These are phyloP conservation scores for Lanmaoa pseudosensibilis DNA, from an alignment of 768 basidiomycete species.

Conservation along the genomic window DNA sequence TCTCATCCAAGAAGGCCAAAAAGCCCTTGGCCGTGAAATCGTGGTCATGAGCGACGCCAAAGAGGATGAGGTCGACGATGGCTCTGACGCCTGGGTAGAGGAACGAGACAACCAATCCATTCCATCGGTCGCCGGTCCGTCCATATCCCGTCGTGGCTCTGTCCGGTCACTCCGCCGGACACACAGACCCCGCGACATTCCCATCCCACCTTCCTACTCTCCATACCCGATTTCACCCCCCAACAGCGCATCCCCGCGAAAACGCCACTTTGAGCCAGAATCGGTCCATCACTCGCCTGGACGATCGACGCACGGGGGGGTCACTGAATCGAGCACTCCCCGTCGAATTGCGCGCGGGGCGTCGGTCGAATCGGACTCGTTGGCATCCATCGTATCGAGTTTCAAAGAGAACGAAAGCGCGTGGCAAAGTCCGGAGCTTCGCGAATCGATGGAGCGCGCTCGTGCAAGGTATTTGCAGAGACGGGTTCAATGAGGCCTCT, in stretches of 20 bases:
- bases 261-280: conserved; percentile 31
- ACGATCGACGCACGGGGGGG: conserved; percentile 17
- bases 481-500: conserved; percentile 10
- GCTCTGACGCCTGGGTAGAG: conserved; percentile 73
- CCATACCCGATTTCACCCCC: conserved; percentile 29
- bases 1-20: conserved; percentile 79
- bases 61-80: conserved; percentile 79
- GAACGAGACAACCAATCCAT: conserved; percentile 35
- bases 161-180: conserved; percentile 27
- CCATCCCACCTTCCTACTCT: conserved; percentile 32
- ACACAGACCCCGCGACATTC: conserved; percentile 23
- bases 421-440: conserved; percentile 66
- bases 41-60: conserved; percentile 74
- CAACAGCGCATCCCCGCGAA: conserved; percentile 36
- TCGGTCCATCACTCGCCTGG: conserved; percentile 23
- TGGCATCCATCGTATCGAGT: conserved; percentile 22
- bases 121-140: conserved; percentile 5
- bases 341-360: conserved; percentile 26
- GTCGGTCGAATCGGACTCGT: conserved; percentile 38
- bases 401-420: conserved; percentile 46
- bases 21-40: conserved; percentile 72
- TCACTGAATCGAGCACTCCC: conserved; percentile 17
- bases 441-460: conserved; percentile 71
- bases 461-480: conserved; percentile 38
- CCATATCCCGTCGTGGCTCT: conserved; percentile 30